Evolutionary conservation across 768 basidiomycete species (phyloP), one percentile per base, ranked within the genome.

Genomic region (Infundibulicybe gibba): DNA sequence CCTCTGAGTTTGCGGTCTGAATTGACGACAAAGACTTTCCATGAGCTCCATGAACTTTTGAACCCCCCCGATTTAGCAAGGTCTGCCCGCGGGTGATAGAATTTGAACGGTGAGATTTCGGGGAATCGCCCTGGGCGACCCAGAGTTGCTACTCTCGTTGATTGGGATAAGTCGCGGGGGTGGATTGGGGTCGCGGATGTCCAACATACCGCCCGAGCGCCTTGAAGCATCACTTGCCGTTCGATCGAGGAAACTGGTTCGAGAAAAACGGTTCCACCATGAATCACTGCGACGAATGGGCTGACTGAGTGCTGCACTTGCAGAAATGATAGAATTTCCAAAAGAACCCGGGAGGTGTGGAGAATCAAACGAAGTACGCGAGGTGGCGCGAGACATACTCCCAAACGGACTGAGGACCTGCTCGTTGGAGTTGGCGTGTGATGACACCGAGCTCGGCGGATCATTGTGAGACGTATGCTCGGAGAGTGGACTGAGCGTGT

Each of bases 181-280:
- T 1, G 90, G 87, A 43, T 83, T 82, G 1, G 92, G 91, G 63
- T 94, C 91, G 16, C 87, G 78, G 57, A 93, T 79, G 16, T 89
- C 83, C 12, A 72, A 60, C 16, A 65, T 56, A 10, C 47, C 39
- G 40, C 54, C 48, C 43, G 62, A 55, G 49, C 59, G 55, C 47
- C 64, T 58, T 46, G 64, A 64, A 5, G 58, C 64, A 45, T 70
- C 70, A 54, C 74, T 80, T 10, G 65, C 49, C 19, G 72, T 70
- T 34, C 81, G 75, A 52, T 87, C 86, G 20, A 86, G 71, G 42
- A 88, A 69, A 31, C 80, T 76, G 14, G 81, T 77, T 45, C 77
- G 79, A 12, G 86, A 71, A 56, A 94, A 83, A 2, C 86, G 81
- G 8, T 74, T 64, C 85, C 90, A 94, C 87, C 90, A 90, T 10